A percentile compares a stretch with the other conserved stretches of the same genome.
Evolutionary conservation across 805 yeast species (phyloP).

Genomic region (Hanseniaspora occidentalis): DNA sequence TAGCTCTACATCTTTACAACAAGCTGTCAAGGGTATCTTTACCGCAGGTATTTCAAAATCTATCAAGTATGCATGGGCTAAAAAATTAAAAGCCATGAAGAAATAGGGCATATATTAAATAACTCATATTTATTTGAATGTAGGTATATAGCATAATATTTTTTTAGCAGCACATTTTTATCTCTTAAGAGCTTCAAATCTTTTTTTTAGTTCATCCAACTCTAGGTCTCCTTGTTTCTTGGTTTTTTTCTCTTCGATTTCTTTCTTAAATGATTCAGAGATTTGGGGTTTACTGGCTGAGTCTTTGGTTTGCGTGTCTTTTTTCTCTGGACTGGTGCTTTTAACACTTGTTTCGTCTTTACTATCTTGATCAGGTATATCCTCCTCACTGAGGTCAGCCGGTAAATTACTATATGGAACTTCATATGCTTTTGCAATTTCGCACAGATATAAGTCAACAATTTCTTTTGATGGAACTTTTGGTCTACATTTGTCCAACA

Average conservation of each 20-base stretch:
- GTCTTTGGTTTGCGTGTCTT: too few species aligned
- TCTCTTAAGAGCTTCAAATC: constrained; percentile 60
- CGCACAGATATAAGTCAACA: constrained; percentile 59
- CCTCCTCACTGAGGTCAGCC: constrained; percentile 18
- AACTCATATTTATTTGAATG: neutral
- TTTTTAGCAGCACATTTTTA: neutral
- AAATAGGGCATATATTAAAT: constrained; percentile 2
- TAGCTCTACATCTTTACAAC: constrained; percentile 55
- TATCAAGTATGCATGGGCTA: constrained; percentile 63
- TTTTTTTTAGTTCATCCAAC: constrained; percentile 50
- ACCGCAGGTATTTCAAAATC: constrained; percentile 78
- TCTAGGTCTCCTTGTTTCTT: constrained; percentile 30
- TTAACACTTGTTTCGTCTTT: constrained; percentile 22
- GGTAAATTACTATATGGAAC: constrained; percentile 59
- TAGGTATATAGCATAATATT: neutral
- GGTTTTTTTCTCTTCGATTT: constrained; percentile 30
- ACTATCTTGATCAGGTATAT: constrained; percentile 16
- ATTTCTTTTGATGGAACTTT: constrained; percentile 55
- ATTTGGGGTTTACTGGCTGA: neutral
- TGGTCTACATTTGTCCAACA: constrained; percentile 47
- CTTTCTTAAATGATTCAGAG: constrained; percentile 16
- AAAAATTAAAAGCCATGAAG: constrained; percentile 31
- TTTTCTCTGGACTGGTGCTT: neutral
- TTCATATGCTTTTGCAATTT: constrained; percentile 68
- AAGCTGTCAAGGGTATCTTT: constrained; percentile 69